These are phyloP conservation scores for Calonectria pteridis DNA, from an alignment of 2,329 filamentous ascomycete species.

Conservation along the genomic window DNA sequence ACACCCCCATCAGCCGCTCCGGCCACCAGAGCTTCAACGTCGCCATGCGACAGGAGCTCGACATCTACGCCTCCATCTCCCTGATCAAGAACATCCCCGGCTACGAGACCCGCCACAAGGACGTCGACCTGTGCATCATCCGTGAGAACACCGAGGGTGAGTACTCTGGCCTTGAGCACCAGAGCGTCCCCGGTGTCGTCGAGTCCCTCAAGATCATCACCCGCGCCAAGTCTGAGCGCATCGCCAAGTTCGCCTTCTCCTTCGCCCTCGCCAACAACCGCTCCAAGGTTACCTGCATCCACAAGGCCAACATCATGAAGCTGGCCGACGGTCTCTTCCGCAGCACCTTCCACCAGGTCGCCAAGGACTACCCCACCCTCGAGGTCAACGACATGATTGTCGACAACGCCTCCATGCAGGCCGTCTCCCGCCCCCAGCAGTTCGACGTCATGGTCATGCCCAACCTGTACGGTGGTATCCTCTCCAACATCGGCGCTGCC, in stretches of 20 bases:
- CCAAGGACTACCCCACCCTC: slow-evolving; percentile 94
- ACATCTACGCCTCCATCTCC: slow-evolving; percentile 98
- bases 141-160: slow-evolving; percentile 99
- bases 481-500: slow-evolving; percentile 98
- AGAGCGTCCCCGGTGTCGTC: slow-evolving; percentile 95
- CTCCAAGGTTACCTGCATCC: slow-evolving; percentile 99
- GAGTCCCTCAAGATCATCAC: slow-evolving; percentile 99
- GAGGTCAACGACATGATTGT: slow-evolving; percentile 99
- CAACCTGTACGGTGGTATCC: slow-evolving; percentile 97
- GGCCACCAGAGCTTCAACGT: slow-evolving; percentile 99
- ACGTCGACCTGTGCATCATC: slow-evolving; percentile 99
- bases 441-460: slow-evolving; percentile 99
- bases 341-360: slow-evolving; percentile 93
- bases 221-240: slow-evolving; percentile 98
- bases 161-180: slow-evolving; percentile 99
- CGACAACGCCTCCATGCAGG: slow-evolving; percentile 99
- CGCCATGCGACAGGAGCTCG: slow-evolving; percentile 97
- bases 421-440: slow-evolving; percentile 94
- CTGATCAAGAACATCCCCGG: slow-evolving; percentile 99
- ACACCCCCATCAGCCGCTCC: slow-evolving; percentile 96
- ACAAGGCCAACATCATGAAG: slow-evolving; percentile 99
- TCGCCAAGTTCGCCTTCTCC: slow-evolving; percentile 98
- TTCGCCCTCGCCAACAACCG: slow-evolving; percentile 99
- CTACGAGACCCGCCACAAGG: slow-evolving; percentile 96
- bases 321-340: slow-evolving; percentile 98